Base-by-base conservation (phyloP, 1,139 yeast species). In the Debaryomyces coudertii region DNA sequence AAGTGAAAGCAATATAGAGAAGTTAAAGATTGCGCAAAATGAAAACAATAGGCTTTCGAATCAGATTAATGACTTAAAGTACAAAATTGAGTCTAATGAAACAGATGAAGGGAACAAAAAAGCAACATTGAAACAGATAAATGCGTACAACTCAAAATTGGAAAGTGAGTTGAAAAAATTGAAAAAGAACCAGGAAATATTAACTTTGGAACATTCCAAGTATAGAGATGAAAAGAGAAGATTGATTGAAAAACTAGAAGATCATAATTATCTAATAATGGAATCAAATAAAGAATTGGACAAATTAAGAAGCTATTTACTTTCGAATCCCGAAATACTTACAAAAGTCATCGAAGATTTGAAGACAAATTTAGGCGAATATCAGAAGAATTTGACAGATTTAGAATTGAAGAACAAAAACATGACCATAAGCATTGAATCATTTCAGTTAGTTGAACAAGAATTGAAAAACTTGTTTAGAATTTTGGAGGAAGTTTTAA, bases 91-190 rank as follows among this genome's bases (percentile, higher is more conserved):
- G 44, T 55, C 43, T 14, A 59, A 60, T 30, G 60, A 56, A 18
- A 55, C 42, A 18, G 58, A 61, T 30, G 61, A 56, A 15, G 48
- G 52, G n/a, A 54, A 48, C 29, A 54, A 60, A 38, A 62, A 61
- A 46, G 61, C 71, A n/a, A 64, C 70, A 9, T 51, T 72, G 25
- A 73, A 77, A 40, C 78, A 79, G 38, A 70, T 85, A 16, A 79
- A 80, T 47, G 68, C 73, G 2, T 80, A 80, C 52, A 88, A 87
- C 56, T 62, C 73, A 14, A 75, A 79, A 46, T 68, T 88, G 7
- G 95, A 87, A 56, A 65, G 68, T 8, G 85, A 87, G 53, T 70
- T 90, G 52, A 79, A 84, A 53, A 74, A 76, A 51, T 70, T 89
- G 52, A 87, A 86, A 52, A 75, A 71, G 42, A 64, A 77, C 1